Base-by-base conservation (phyloP, 2,329 filamentous ascomycete species). In the Onygena corvina region DNA sequence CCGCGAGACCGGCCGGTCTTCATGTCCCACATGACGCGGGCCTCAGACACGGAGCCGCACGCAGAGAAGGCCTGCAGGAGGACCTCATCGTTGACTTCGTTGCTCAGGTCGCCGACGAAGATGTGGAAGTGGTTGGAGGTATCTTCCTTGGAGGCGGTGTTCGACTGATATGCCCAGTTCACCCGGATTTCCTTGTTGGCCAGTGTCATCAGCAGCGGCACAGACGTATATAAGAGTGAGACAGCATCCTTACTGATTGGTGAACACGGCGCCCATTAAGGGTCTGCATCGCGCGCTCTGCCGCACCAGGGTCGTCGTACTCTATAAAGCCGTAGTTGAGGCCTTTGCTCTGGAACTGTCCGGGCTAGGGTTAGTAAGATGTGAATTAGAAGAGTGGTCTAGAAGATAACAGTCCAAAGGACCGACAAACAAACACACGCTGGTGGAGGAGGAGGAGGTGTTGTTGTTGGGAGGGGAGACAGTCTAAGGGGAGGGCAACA, bases 1-100 rank as follows among this genome's bases (percentile, higher is more conserved):
- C 92, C 92, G 64, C 92, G 86, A 57, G 92, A 96, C 56, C 92
- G 83, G 58, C 92, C 92, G 30, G 92, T 98, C 77, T 98, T 98
- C 92, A 98, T 98, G 67, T 98, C 92, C 92, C 92, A 98, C 92
- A 98, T 98, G 56, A 98, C 92, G 61, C 92, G 88, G 52, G 92
- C 92, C 69, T 98, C 92, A 2, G 92, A 98, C 45, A 98, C 89
- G 9, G 82, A 86, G 34, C 92, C 92, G 66, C 96, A 98, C 38
- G 87, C 87, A 44, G 87, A 93, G 70, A 98, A 98, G 9, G 92
- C 92, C 68, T 95, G 89, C 12, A 84, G 75, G 18, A 98, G 76
- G 47, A 95, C 80, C 63, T 98, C 92, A 60, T 98, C 92, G 60
- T 98, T 98, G 66, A 98, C 92, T 68, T 98, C 92, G 63, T 98